Conservation (phyloP, 805 yeast genomes). For the Vanderwaltozyma polyspora region DNA sequence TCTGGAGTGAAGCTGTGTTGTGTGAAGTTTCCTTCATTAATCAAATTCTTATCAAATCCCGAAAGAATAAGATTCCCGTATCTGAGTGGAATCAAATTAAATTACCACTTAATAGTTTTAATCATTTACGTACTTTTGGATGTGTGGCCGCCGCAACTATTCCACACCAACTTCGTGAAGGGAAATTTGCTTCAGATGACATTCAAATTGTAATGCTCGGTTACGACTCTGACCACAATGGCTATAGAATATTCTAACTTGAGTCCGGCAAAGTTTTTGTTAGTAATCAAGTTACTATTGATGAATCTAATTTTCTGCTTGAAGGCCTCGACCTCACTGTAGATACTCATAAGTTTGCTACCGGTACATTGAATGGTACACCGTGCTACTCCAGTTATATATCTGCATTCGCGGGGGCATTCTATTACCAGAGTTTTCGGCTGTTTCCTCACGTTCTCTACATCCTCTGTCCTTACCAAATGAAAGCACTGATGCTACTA, state of each 20-base stretch:
- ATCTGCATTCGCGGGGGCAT: no score
- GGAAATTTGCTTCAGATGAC: no score
- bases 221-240: not conserved
- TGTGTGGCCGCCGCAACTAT: conserved; percentile 8
- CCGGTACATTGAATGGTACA: no score
- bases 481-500: no score
- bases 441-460: no score
- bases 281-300: conserved; percentile 4
- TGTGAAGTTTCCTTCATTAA: conserved; percentile 6
- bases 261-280: not conserved
- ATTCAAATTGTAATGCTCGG: conserved; percentile 1
- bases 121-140: conserved; percentile 7
- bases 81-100: conserved; percentile 1
- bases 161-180: conserved; percentile 1
- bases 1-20: conserved; percentile 11
- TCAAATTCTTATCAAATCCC: conserved; percentile 1
- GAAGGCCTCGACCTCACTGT: no score
- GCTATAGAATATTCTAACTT: conserved; percentile 3
- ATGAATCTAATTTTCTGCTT: conserved; percentile 4
- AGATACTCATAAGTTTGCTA: no score
- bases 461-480: no score
- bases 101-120: not conserved
- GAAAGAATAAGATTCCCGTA: conserved; percentile 2
- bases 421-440: no score
- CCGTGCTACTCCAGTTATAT: no score